Evolutionary conservation across 371 early-diverging fungal species (phyloP), one percentile per base, ranked within the genome.

Genomic region (Batkoa obscura): DNA sequence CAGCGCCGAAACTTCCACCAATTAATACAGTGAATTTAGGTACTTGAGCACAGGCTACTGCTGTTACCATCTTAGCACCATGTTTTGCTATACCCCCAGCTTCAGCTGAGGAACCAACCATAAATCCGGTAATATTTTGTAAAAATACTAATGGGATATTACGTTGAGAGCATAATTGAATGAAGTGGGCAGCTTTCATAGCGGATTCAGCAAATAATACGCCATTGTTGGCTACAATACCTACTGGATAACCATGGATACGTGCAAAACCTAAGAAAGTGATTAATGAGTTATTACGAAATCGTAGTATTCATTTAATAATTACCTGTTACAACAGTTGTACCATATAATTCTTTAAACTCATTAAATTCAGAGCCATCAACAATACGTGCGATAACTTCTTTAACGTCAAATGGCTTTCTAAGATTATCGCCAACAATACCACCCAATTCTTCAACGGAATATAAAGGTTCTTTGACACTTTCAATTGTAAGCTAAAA

Each of bases 141-240:
- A 96, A 69, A 67, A 96, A 96, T 12, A 94, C 80, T 32, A 96
- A 71, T 9, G 97, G 97, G 55, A 96, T 90, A 50, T 78, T 77
- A 56, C 97, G 79, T 70, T 92, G 90, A 37, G 81, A 72, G 74
- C 94, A 94, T n/a, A 96, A 77, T 69, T 96, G 84, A 46, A 97
- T 81, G 62, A 97, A 97, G 64, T 97, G 97, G 30, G 97, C 93
- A 38, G 94, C 94, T 72, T 97, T 97, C 48, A 94, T 65, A 12
- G 97, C 90, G 8, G 90, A 81, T 66, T 97, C 97, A 4, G 91
- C 86, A 65, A 95, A 94, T 50, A 97, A 69, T 43, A 97, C 90
- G 56, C 97, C 95, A 62, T 97, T 94, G 72, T 97, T 97, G 62
- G 93, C 95, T n/a, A 97, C 74, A 57, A 97, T 90, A 60, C 95